Conservation (phyloP, 192 early-diverging fungal genomes). For the Podila verticillata region DNA sequence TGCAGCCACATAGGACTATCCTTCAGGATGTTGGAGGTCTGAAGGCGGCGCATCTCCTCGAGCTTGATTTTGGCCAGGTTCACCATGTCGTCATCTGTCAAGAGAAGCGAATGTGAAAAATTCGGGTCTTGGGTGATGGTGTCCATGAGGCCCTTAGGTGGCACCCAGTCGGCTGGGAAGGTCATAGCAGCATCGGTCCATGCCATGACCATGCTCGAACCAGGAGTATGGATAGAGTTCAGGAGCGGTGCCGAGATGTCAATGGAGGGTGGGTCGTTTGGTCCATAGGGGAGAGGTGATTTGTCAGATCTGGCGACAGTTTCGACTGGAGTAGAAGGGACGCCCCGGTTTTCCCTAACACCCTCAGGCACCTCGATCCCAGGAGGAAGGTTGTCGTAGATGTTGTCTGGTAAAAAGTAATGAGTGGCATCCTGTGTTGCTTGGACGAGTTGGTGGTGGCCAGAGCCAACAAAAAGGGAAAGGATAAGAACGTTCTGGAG, state of each 20-base stretch:
- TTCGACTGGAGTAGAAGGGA: background rate
- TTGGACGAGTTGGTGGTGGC: background rate
- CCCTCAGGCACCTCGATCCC: constrained; percentile 16
- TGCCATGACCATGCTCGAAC: constrained; percentile 20
- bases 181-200: constrained; percentile 21
- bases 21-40: constrained; percentile 9
- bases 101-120: constrained; percentile 9
- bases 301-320: background rate
- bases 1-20: constrained; percentile 20
- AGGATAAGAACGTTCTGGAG: constrained; percentile 7
- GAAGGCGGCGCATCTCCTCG: background rate
- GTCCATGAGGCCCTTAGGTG: constrained; percentile 17
- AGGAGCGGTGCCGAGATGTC: constrained; percentile 23
- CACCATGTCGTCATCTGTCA: constrained; percentile 22
- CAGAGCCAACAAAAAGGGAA: background rate
- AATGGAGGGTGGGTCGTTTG: constrained; percentile 7
- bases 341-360: background rate
- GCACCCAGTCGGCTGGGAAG: constrained; percentile 21
- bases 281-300: background rate
- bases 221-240: constrained; percentile 35
- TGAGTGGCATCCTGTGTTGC: constrained; percentile 25
- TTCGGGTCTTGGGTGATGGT: constrained; percentile 12
- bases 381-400: constrained; percentile 45
- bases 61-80: constrained; percentile 33
- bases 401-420: constrained; percentile 40